Evolutionary conservation across 106 monocot genomes (phyloP).

Genomic region (Phalaenopsis aphrodite): DNA sequence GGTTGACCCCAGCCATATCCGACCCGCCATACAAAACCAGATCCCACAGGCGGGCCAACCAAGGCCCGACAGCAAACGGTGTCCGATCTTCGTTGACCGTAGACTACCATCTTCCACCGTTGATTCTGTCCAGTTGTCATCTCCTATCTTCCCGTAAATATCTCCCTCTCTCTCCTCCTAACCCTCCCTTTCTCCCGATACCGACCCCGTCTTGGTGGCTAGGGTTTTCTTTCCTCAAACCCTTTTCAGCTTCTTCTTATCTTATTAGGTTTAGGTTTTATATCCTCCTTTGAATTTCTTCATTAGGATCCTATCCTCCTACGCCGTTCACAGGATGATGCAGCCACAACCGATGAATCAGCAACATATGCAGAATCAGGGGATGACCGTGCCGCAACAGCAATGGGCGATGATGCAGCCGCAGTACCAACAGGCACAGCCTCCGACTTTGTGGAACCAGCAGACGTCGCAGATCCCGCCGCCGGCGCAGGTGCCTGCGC

Average conservation of each 20-base stretch:
- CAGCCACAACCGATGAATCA: conserved; percentile 3
- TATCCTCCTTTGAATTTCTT: not conserved
- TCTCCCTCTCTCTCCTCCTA: not conserved
- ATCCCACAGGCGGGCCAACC: not conserved
- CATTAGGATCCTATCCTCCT: not conserved
- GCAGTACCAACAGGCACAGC: conserved; percentile 17
- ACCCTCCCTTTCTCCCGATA: not conserved
- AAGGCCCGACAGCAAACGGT: not conserved
- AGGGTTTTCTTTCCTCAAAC: not conserved
- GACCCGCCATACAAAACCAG: not conserved
- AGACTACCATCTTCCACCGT: not conserved
- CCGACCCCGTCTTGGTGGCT: not conserved
- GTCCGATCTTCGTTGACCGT: not conserved
- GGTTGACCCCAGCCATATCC: not conserved
- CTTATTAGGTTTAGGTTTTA: not conserved
- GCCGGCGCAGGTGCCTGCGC: conserved; percentile 18
- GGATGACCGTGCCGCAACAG: conserved; percentile 13
- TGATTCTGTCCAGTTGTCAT: not conserved
- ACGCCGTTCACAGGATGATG: not conserved
- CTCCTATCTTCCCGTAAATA: not conserved
- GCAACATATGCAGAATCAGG: conserved; percentile 3
- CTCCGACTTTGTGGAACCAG: conserved; percentile 48
- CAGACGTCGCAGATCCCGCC: conserved; percentile 58
- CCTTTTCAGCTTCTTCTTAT: not conserved
- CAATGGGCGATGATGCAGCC: conserved; percentile 32